Evolutionary conservation across 345 rosid species (phyloP).

Genomic region (Tarenaya hassleriana): DNA sequence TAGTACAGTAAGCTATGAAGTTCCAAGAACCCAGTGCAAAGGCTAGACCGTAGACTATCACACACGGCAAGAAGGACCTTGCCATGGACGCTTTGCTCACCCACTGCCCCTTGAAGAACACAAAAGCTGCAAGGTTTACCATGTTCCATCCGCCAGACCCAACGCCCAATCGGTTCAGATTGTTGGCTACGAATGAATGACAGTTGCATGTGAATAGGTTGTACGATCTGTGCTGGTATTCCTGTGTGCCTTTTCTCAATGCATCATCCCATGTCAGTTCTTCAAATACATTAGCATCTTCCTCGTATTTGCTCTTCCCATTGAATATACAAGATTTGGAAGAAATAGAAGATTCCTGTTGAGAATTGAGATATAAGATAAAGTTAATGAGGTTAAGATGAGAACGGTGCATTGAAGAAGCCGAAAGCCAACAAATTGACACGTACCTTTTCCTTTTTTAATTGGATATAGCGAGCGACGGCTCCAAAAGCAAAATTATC

Average conservation of each 20-base stretch:
- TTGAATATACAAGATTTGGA: slow-evolving; percentile 25
- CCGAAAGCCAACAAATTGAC: not conserved
- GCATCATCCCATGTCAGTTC: slow-evolving; percentile 65
- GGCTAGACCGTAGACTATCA: slow-evolving; percentile 45
- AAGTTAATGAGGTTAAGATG: slow-evolving; percentile 6
- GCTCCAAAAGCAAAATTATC: slow-evolving; percentile 84
- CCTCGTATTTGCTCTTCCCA: slow-evolving; percentile 29
- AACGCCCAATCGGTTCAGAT: slow-evolving; percentile 68
- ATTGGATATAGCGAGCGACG: slow-evolving; percentile 67
- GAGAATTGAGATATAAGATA: not conserved
- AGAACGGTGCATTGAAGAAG: not conserved
- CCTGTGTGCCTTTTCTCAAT: slow-evolving; percentile 59
- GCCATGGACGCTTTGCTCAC: slow-evolving; percentile 52
- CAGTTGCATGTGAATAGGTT: slow-evolving; percentile 91
- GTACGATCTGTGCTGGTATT: slow-evolving; percentile 74
- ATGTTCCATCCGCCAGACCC: slow-evolving; percentile 79
- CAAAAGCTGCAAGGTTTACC: slow-evolving; percentile 65
- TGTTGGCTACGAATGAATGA: slow-evolving; percentile 93
- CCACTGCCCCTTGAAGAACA: slow-evolving; percentile 76
- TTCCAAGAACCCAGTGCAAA: slow-evolving; percentile 55
- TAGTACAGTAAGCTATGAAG: slow-evolving; percentile 44
- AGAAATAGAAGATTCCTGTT: slow-evolving; percentile 40
- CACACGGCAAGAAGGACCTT: slow-evolving; percentile 51
- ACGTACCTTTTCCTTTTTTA: slow-evolving; percentile 59
- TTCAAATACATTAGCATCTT: slow-evolving; percentile 32